These are phyloP conservation scores for Esteya vermicola DNA, from an alignment of 2,329 filamentous ascomycete genomes.

Conservation along the genomic window DNA sequence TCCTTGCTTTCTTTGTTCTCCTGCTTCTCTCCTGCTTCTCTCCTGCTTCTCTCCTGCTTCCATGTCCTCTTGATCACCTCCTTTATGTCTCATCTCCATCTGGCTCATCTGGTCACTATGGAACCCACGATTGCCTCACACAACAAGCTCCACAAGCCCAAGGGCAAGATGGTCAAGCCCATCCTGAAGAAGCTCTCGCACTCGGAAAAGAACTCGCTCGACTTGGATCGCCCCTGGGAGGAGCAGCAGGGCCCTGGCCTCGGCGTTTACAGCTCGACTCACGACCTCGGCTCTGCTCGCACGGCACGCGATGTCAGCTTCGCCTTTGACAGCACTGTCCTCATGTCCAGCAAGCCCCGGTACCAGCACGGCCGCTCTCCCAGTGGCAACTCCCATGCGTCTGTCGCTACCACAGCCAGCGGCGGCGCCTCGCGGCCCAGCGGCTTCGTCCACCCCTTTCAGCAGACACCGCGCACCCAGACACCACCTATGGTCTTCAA, in stretches of 20 bases:
- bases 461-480: slow-evolving; percentile 47
- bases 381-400: slow-evolving; percentile 42
- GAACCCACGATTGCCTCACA: slow-evolving; percentile 14
- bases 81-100: not conserved
- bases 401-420: slow-evolving; percentile 39
- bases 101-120: slow-evolving; percentile 10
- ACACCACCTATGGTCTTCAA: slow-evolving; percentile 46
- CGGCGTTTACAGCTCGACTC: slow-evolving; percentile 19
- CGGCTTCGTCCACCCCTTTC: slow-evolving; percentile 48
- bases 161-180: slow-evolving; percentile 40
- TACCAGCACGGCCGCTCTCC: slow-evolving; percentile 43
- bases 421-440: slow-evolving; percentile 31
- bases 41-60: too few species aligned
- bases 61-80: too few species aligned
- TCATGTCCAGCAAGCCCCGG: slow-evolving; percentile 16
- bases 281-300: slow-evolving; percentile 14
- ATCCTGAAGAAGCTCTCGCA: slow-evolving; percentile 45
- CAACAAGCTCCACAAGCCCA: slow-evolving; percentile 29
- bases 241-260: slow-evolving; percentile 31
- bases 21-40: too few species aligned
- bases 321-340: slow-evolving; percentile 13
- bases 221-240: slow-evolving; percentile 45
- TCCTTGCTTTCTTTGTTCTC: too few species aligned
- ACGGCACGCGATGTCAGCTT: slow-evolving; percentile 31
- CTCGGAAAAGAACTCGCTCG: slow-evolving; percentile 48